Evolutionary conservation across 2,329 filamentous ascomycete genomes (phyloP).

Genomic region (Neophaeococcomyces aloes): DNA sequence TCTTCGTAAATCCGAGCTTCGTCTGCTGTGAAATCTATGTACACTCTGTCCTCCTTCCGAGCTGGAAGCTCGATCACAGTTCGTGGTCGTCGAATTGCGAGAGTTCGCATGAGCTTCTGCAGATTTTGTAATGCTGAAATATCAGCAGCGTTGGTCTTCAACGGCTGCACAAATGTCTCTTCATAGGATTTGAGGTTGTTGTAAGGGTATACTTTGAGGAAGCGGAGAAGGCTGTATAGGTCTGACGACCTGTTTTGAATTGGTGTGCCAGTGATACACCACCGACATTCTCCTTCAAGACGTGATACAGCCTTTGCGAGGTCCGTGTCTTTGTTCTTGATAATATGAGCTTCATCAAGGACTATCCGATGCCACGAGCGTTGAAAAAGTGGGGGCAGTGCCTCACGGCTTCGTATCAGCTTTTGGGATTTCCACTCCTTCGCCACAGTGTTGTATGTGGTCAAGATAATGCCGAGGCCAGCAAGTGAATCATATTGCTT

Average conservation of each 20-base stretch:
- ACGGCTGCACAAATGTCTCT: conserved; percentile 25
- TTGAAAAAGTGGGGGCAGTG: conserved; percentile 24
- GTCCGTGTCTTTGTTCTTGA: conserved; percentile 28
- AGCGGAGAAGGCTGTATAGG: conserved; percentile 34
- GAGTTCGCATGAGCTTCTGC: conserved; percentile 5
- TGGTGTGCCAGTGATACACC: conserved; percentile 42
- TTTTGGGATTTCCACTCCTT: conserved; percentile 26
- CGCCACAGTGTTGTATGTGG: conserved; percentile 35
- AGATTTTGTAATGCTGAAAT: conserved; percentile 7
- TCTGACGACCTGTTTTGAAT: conserved; percentile 40
- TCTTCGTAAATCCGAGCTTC: conserved; percentile 10
- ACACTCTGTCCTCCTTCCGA: not conserved
- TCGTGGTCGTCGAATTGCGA: conserved; percentile 11
- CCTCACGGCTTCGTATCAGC: not conserved
- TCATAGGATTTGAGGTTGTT: conserved; percentile 31
- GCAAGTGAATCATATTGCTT: not conserved
- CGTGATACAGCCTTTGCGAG: conserved; percentile 32
- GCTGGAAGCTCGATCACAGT: not conserved
- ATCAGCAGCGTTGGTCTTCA: conserved; percentile 6
- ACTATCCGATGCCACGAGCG: conserved; percentile 32
- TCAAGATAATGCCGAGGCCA: conserved; percentile 26
- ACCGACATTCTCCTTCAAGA: conserved; percentile 30
- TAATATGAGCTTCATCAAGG: conserved; percentile 36
- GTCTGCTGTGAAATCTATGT: not conserved
- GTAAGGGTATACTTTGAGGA: conserved; percentile 36